A percentile compares a stretch with the other conserved stretches of the same genome.
Conservation (phyloP, 768 basidiomycete species). For the Rhodotorula paludigena region DNA sequence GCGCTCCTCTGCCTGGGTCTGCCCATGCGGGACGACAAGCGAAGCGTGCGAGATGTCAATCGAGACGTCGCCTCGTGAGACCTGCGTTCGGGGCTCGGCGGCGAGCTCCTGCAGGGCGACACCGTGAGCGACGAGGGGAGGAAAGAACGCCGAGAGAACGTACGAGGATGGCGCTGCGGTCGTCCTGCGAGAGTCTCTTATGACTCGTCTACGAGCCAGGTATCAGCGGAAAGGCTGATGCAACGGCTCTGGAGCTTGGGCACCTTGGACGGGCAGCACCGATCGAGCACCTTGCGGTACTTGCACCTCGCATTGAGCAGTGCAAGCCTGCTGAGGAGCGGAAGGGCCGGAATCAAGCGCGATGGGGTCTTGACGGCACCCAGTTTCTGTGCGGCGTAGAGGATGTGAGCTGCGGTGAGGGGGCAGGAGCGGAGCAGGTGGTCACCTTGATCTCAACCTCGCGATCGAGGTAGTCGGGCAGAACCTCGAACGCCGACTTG, state of each 20-base stretch:
- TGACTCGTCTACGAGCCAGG: background rate
- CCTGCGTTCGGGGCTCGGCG: constrained; percentile 64
- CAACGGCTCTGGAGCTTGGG: too few species aligned
- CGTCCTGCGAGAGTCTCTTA: constrained; percentile 38
- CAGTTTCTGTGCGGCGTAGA: constrained; percentile 33
- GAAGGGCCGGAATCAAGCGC: constrained; percentile 58
- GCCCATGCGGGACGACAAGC: constrained; percentile 52
- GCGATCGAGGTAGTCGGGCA: constrained; percentile 50
- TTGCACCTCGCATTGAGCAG: constrained; percentile 65
- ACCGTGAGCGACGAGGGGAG: constrained; percentile 18
- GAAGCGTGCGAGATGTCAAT: constrained; percentile 55
- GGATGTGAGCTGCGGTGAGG: background rate
- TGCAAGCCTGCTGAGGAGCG: constrained; percentile 59
- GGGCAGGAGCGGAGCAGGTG: too few species aligned
- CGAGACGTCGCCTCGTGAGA: constrained; percentile 50
- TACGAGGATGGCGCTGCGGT: constrained; percentile 64
- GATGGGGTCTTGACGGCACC: constrained; percentile 67
- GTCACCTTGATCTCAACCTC: constrained; percentile 70
- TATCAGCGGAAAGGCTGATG: too few species aligned
- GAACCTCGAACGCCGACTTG: constrained; percentile 17
- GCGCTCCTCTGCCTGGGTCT: constrained; percentile 51
- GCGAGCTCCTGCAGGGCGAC: constrained; percentile 59
- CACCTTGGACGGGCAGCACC: constrained; percentile 75
- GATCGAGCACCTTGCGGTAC: constrained; percentile 61
- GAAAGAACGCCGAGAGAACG: background rate